Evolutionary conservation across 768 basidiomycete genomes (phyloP), one percentile per base, ranked within the genome.

Genomic region (Lactifluus rugatus): DNA sequence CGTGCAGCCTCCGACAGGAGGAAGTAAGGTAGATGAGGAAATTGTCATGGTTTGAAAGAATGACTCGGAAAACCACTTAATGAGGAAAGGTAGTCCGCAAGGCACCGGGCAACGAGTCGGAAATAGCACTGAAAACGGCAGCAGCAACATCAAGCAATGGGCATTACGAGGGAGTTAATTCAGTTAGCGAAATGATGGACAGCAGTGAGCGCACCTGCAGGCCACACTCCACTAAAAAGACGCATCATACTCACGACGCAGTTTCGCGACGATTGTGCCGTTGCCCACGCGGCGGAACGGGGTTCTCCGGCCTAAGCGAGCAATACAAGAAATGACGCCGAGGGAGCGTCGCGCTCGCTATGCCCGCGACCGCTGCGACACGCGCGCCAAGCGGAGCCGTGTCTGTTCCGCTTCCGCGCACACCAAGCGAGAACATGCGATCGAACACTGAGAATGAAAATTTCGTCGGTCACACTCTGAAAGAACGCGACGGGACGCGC

Each of bases 291-390:
- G 61, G 48, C 16, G 61, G 81, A 36, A 72, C 64, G 0, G 75
- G 65, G 26, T 72, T 69, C 64, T 90, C 88, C 5, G 78, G 75
- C 65, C 84, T 87, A 54, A 93, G 72, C 2, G 81, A 78, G 70
- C 90, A 91, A 66, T 86, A 93, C 23, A 93, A 73, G 70, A 93
- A 93, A 70, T 93, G 89, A 6, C 90, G 79, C 11, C 89, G 79
- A 9, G 90, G 87, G 5, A 89, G 89, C 10, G 79, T 76, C 4
- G 77, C 75, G 39, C 61, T 56, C 7, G 63, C 62, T 41, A 83
- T 78, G 10, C 82, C 84, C 8, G 83, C 78, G 5, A 81, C 83
- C 1, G 80, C 83, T 19, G 84, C 78, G 16, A 83, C 83, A 6
- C 87, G 81, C 11, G 78, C 78, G 1, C 81, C 79, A 5, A 84